phyloP scores from a whole-genome alignment of 768 basidiomycete species.

The Phylloporus arenicola region DNA sequence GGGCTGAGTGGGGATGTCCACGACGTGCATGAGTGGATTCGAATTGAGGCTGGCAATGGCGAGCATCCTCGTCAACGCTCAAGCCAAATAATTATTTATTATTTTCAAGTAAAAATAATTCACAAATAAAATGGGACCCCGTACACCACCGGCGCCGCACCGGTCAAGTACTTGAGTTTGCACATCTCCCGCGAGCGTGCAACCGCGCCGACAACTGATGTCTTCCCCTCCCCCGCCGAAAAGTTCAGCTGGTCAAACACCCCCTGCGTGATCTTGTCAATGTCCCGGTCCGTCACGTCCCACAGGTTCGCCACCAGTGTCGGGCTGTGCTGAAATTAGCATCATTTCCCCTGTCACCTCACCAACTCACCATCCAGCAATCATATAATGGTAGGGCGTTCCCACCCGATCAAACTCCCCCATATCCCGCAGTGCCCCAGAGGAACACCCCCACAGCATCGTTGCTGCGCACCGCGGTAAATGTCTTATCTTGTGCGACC shows the following conservation, averaged over 20 bases:
- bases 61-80: not conserved
- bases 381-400: conserved; percentile 91
- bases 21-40: conserved; percentile 30
- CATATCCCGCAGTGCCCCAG: conserved; percentile 80
- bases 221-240: conserved; percentile 10
- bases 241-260: conserved; percentile 67
- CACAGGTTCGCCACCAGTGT: conserved; percentile 92
- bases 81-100: not conserved
- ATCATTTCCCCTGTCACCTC: not conserved
- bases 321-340: conserved; percentile 48
- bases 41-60: conserved; percentile 33
- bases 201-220: conserved; percentile 69
- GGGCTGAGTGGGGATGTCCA: conserved; percentile 9
- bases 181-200: conserved; percentile 74
- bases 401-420: conserved; percentile 92
- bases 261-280: conserved; percentile 84
- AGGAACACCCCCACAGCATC: conserved; percentile 99
- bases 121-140: conserved; percentile 89
- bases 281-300: conserved; percentile 98
- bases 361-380: conserved; percentile 89
- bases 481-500: conserved; percentile 78
- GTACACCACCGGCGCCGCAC: conserved; percentile 91
- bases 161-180: conserved; percentile 90
- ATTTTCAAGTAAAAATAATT: not conserved
- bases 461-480: conserved; percentile 84